Evolutionary conservation across 495 filamentous ascomycete genomes (phyloP), one percentile per base, ranked within the genome.

Genomic region (Aspergillus leporis): DNA sequence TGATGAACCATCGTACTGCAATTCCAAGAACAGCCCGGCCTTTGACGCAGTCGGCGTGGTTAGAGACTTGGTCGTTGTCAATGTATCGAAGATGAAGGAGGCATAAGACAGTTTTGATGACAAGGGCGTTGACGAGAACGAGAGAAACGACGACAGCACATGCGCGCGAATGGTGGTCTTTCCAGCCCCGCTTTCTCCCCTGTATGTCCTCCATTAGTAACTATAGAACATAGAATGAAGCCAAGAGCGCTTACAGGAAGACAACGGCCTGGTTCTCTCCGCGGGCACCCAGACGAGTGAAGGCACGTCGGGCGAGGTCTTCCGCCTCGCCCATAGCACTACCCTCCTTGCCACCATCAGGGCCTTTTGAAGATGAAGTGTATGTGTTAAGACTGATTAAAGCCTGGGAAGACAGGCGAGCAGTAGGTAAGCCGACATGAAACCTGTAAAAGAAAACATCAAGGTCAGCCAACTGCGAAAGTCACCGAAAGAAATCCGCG

Each of bases 61-160:
- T 19, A 91, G 83, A 18, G 93, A 96, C 78, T 98, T 98, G n/a
- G 93, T 98, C 7, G 94, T 97, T 4, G 94, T 98, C 41, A 98
- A 81, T 7, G 92, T 88, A 70, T 98, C 94, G 71, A 98, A 97
- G 23, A 97, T 83, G 70, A 96, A 98, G 13, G 92, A 87, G 34
- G 94, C 93, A 36, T 93, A 90, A 3, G 92, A 97, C 22, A 97
- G 80, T 71, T 97, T 98, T 56, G 86, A 87, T 2, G 93, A 97
- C 4, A 98, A 76, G 1, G 94, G 94, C 8, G 94, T 98, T 0
- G 92, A 90, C 13, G 92, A 94, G 64, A 89, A 93, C 57, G 86
- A 87, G 2, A 98, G 80, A 48, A 98, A 82, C 16, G 92, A 83
- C 10, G 91, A 89, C 28, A 98, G 77, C 23, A 96, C 75, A 68